Percentiles rank a stretch among this genome's conserved stretches.
phyloP scores from a whole-genome alignment of 257 asterid species.

The Salvia miltiorrhiza region DNA sequence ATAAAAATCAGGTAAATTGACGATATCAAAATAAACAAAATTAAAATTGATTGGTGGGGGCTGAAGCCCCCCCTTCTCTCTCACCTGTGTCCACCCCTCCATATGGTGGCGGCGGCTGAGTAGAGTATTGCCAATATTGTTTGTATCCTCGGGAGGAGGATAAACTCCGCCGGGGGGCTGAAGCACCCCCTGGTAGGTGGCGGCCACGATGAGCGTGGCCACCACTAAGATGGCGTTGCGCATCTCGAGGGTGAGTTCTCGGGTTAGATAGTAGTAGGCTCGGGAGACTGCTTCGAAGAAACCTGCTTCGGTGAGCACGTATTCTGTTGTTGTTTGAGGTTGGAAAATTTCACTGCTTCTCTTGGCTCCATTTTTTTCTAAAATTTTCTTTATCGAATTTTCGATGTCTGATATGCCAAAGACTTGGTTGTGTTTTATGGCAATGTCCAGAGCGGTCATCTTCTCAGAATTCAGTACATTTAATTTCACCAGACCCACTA shows the following conservation, averaged over 20 bases:
- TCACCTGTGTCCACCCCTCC: too few relatives aligned
- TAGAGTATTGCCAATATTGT: not conserved
- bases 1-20: too few relatives aligned
- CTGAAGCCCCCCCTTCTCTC: too few relatives aligned
- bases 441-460: not conserved
- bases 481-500: not conserved
- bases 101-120: too few relatives aligned
- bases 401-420: too few relatives aligned
- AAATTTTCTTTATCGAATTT: not conserved
- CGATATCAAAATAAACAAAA: too few relatives aligned
- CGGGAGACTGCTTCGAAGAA: not conserved
- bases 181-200: conserved; percentile 23
- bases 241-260: not conserved
- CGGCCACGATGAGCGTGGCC: conserved; percentile 20
- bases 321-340: not conserved
- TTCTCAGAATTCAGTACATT: not conserved
- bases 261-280: not conserved
- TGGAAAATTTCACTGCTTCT: accelerated
- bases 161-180: conserved; percentile 29
- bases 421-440: not conserved
- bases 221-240: conserved; percentile 17
- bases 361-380: not conserved
- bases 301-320: not conserved
- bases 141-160: not conserved
- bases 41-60: too few relatives aligned